Conservation (phyloP, 768 basidiomycete species). For the Boletus patriciae region DNA sequence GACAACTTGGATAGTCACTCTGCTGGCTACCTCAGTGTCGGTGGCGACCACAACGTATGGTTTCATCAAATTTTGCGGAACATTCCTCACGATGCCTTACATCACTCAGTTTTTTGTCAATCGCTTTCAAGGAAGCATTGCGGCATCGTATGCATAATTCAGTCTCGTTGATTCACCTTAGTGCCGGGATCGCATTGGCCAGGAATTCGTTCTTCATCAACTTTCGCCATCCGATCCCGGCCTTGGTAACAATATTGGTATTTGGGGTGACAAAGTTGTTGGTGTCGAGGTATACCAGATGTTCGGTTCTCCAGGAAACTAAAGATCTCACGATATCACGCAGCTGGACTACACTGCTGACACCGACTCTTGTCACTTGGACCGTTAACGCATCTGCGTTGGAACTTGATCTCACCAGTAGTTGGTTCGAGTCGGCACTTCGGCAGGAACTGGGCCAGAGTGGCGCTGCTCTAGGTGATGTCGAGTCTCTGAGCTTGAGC, state of each 20-base stretch:
- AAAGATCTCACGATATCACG: background rate
- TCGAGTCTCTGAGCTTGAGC: background rate
- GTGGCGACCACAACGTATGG: background rate
- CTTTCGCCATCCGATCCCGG: background rate
- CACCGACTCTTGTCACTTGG: constrained; percentile 3
- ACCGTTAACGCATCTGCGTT: background rate
- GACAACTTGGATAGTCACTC: background rate
- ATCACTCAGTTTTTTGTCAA: constrained; percentile 1
- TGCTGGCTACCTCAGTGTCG: background rate
- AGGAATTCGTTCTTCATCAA: background rate
- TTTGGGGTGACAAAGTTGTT: constrained; percentile 14
- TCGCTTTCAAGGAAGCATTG: constrained; percentile 18
- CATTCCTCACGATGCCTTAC: background rate
- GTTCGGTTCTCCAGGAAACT: background rate
- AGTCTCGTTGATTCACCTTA: constrained; percentile 14
- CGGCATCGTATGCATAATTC: constrained; percentile 11
- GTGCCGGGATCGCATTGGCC: constrained; percentile 7
- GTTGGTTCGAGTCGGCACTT: background rate
- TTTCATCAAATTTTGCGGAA: background rate
- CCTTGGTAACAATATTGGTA: constrained; percentile 2
- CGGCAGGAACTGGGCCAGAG: background rate
- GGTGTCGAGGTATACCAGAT: constrained; percentile 11
- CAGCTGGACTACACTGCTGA: constrained; percentile 18
- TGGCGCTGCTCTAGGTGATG: background rate
- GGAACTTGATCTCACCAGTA: constrained; percentile 8